Evolutionary conservation across 2,329 filamentous ascomycete species (phyloP), one percentile per base, ranked within the genome.

Genomic region (Geoglossum cookeanum): DNA sequence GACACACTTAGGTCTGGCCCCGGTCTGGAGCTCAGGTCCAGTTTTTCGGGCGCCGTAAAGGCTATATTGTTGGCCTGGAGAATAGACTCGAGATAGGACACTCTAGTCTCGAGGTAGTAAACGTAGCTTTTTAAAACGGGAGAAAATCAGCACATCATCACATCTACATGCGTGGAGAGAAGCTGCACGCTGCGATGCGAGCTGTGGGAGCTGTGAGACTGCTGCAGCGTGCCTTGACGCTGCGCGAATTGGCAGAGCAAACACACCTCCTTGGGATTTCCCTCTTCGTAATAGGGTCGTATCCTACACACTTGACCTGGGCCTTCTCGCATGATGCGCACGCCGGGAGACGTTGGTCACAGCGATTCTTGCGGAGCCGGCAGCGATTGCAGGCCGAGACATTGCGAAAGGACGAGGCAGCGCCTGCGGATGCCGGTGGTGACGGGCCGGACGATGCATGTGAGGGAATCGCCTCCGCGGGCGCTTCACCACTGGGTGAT

Each of bases 381-480:
- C 91, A 97, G 45, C 89, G 81, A 72, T 96, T 95, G 71, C 91
- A 97, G 58, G 91, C 91, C 68, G 87, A 94, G 62, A 97, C 91
- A 68, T 90, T 91, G 64, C 86, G 83, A 66, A 91, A 91, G 62
- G 72, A 71, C 7, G 73, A 72, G 49, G 70, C 59, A 57, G 22
- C 62, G 60, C 55, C 60, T 44, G 60, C 61, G 53, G 57, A 65
- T 61, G 57, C 63, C 57, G 32, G 65, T 60, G 11, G 66, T 64
- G 48, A 62, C 64, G 29, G 59, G 60, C 45, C 49, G 49, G 49
- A n/a, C n/a, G n/a, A n/a, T n/a, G n/a, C 8, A 3, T 65, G 63
- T 59, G 30, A 62, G 61, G 35, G 61, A 15, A 9, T 44, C 55
- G 30, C 55, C 47, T 57, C 35, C 44, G 22, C 4, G 22, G 44